A percentile compares a stretch with the other conserved stretches of the same genome.
Conservation (phyloP, 345 rosid genomes). For the Pugionium dolabratum region DNA sequence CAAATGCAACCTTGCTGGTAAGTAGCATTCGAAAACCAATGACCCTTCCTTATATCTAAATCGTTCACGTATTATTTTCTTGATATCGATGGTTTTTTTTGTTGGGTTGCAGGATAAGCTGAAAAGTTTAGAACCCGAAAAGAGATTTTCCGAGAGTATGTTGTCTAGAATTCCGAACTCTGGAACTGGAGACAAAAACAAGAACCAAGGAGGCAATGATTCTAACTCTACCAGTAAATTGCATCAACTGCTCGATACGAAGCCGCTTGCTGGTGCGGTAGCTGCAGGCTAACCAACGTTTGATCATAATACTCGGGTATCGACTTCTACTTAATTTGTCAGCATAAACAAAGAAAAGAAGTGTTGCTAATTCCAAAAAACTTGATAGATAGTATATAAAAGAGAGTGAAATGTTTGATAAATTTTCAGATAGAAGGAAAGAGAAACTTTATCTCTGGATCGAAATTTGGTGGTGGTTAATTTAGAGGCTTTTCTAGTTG, state of each 20-base stretch:
- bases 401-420: not conserved
- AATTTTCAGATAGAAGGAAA: constrained; percentile 21
- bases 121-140: constrained; percentile 44
- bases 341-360: not conserved
- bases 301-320: not conserved
- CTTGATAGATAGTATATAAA: constrained; percentile 34
- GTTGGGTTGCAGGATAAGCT: constrained; percentile 55
- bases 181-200: constrained; percentile 45
- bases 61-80: not conserved
- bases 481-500: constrained; percentile 18
- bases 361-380: constrained; percentile 35
- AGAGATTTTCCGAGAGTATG: constrained; percentile 46
- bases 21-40: constrained; percentile 19
- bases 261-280: constrained; percentile 71
- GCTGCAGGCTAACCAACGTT: constrained; percentile 52
- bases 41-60: not conserved
- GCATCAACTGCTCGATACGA: constrained; percentile 73
- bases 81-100: not conserved
- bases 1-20: constrained; percentile 68
- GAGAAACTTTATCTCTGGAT: constrained; percentile 13
- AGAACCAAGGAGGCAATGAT: constrained; percentile 51
- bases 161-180: constrained; percentile 58
- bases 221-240: constrained; percentile 61
- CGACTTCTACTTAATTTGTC: not conserved
- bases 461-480: constrained; percentile 30